phyloP scores from a whole-genome alignment of 73 alveolate genomes.

The Tetrahymena malaccensis region DNA sequence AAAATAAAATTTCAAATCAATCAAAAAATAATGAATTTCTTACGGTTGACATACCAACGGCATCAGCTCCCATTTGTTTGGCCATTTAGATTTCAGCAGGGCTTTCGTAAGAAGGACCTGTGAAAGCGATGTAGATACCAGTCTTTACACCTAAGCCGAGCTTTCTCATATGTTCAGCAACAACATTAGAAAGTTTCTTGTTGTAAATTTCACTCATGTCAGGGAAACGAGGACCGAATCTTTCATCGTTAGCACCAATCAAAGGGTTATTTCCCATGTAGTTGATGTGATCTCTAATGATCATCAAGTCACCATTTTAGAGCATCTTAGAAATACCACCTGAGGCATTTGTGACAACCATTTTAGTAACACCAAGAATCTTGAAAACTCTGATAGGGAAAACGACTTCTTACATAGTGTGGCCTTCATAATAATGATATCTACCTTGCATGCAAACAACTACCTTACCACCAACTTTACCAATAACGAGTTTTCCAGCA shows the following conservation, averaged over 20 bases:
- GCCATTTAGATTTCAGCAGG: slow-evolving; percentile 17
- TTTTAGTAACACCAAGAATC: background rate
- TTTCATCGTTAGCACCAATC: slow-evolving; percentile 1
- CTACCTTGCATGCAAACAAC: slow-evolving; percentile 13
- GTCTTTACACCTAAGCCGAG: background rate
- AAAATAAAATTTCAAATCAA: background rate
- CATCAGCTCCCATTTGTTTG: background rate
- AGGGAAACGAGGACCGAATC: slow-evolving; percentile 15
- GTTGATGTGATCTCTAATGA: slow-evolving; percentile 10
- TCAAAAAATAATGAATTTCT: background rate
- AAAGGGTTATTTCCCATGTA: slow-evolving; percentile 1
- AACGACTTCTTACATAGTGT: background rate
- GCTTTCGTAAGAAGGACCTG: slow-evolving; percentile 15
- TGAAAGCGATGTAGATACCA: slow-evolving; percentile 8
- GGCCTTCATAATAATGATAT: slow-evolving; percentile 6
- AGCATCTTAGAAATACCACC: slow-evolving; percentile 18
- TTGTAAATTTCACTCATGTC: slow-evolving; percentile 4
- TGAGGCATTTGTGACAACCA: slow-evolving; percentile 14
- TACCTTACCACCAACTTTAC: background rate
- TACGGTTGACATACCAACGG: slow-evolving; percentile 20
- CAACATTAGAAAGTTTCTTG: background rate
- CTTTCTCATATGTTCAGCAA: background rate
- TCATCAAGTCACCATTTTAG: slow-evolving; percentile 8
- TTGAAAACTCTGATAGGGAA: slow-evolving; percentile 8
- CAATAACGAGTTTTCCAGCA: slow-evolving; percentile 1